These are phyloP conservation scores for Lachancea nothofagi DNA, from an alignment of 805 yeast species.

Conservation along the genomic window DNA sequence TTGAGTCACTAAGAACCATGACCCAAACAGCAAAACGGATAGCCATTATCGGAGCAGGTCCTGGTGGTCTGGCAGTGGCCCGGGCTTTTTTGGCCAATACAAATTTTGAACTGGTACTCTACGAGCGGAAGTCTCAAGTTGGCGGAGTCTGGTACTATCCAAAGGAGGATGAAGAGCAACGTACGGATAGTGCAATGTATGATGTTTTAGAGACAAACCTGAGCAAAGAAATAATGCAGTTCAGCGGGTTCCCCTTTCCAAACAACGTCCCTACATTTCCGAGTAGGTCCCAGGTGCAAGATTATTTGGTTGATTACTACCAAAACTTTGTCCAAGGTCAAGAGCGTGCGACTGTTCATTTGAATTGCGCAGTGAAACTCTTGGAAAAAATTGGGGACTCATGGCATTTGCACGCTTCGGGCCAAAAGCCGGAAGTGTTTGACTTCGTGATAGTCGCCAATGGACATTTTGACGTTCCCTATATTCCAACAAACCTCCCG, in stretches of 20 bases:
- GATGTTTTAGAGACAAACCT: constrained; percentile 66
- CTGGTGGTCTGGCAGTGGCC: constrained; percentile 62
- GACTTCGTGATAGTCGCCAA: constrained; percentile 40
- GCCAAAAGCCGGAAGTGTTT: constrained; percentile 32
- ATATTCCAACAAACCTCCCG: constrained; percentile 33
- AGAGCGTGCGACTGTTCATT: constrained; percentile 28
- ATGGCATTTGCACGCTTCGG: constrained; percentile 15
- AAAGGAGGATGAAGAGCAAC: constrained; percentile 16
- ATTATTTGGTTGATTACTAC: constrained; percentile 56
- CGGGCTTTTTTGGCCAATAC: constrained; percentile 56
- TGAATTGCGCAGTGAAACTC: constrained; percentile 20
- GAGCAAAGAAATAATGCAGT: constrained; percentile 61
- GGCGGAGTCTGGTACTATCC: constrained; percentile 80
- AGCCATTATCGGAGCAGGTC: constrained; percentile 77
- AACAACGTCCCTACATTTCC: constrained; percentile 49
- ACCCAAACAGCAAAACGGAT: constrained; percentile 30
- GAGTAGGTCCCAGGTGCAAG: constrained; percentile 50
- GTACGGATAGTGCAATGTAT: constrained; percentile 46
- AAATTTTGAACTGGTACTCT: constrained; percentile 47
- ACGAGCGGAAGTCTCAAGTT: constrained; percentile 50
- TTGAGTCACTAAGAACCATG: background rate
- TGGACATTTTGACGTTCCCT: constrained; percentile 41
- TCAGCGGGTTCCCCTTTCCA: constrained; percentile 46
- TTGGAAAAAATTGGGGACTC: constrained; percentile 16
- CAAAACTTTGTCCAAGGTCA: constrained; percentile 25